phyloP scores from a whole-genome alignment of 2,329 filamentous ascomycete species.

The Colletotrichum eremochloae region DNA sequence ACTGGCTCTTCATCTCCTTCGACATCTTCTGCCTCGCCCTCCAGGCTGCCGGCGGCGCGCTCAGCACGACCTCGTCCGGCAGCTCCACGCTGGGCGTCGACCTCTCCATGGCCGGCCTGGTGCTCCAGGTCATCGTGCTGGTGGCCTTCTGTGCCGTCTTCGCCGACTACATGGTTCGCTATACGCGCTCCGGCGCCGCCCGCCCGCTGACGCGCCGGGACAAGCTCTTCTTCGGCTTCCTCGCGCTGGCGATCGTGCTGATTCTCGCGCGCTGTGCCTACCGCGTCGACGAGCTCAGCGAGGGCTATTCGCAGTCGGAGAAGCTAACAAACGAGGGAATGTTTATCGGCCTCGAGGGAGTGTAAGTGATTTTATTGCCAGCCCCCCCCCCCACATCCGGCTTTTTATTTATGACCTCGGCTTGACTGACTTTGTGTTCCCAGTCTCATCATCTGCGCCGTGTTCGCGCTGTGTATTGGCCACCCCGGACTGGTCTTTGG shows the following conservation, averaged over 20 bases:
- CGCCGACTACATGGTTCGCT: slow-evolving; percentile 61
- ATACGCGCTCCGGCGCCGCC: slow-evolving; percentile 43
- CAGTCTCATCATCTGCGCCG: slow-evolving; percentile 55
- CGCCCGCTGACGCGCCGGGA: slow-evolving; percentile 46
- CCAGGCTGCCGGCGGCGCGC: slow-evolving; percentile 68
- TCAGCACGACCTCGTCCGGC: slow-evolving; percentile 61
- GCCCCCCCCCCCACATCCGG: slow-evolving; percentile 44
- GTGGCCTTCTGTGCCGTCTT: slow-evolving; percentile 64
- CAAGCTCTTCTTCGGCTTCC: slow-evolving; percentile 63
- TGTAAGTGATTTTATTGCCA: slow-evolving; percentile 46
- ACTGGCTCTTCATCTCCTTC: slow-evolving; percentile 64
- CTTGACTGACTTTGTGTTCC: slow-evolving; percentile 17
- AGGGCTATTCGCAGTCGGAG: slow-evolving; percentile 67
- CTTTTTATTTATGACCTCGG: no score
- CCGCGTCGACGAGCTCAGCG: slow-evolving; percentile 73
- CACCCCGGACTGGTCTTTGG: slow-evolving; percentile 58
- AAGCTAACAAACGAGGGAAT: slow-evolving; percentile 65
- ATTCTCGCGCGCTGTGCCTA: slow-evolving; percentile 74
- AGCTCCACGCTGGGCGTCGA: slow-evolving; percentile 57
- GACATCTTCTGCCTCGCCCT: slow-evolving; percentile 68
- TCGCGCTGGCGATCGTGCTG: slow-evolving; percentile 66
- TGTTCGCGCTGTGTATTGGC: slow-evolving; percentile 54
- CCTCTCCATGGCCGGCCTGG: slow-evolving; percentile 63
- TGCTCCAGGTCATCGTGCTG: slow-evolving; percentile 70
- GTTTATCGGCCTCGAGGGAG: slow-evolving; percentile 68